Conservation (phyloP, 2,329 filamentous ascomycete species). For the Aspergillus uvarum region DNA sequence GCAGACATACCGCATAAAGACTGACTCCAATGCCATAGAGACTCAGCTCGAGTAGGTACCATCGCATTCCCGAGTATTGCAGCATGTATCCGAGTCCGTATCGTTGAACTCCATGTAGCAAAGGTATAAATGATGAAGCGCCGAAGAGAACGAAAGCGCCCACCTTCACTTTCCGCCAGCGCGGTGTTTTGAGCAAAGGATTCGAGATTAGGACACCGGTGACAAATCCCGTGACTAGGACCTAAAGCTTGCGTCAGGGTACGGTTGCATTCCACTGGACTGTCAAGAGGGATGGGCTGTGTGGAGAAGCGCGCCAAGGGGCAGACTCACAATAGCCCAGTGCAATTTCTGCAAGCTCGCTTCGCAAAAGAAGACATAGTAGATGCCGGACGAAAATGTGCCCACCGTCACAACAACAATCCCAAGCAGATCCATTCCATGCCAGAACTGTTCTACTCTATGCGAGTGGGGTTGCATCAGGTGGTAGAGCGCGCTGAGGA, state of each 20-base stretch:
- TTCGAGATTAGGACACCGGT: constrained; percentile 11
- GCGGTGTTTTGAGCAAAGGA: constrained; percentile 9
- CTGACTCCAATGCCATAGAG: constrained; percentile 16
- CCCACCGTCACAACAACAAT: constrained; percentile 16
- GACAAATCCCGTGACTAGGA: constrained; percentile 2
- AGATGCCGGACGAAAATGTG: constrained; percentile 13
- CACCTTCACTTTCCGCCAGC: constrained; percentile 9
- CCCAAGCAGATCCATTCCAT: constrained; percentile 16
- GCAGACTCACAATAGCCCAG: constrained; percentile 15
- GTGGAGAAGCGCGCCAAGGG: background rate
- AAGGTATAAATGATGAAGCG: constrained; percentile 6
- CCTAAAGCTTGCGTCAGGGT: constrained; percentile 6
- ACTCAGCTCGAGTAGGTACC: constrained; percentile 19
- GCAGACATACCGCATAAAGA: constrained; percentile 6
- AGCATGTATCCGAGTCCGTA: constrained; percentile 12
- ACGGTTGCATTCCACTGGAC: constrained; percentile 1
- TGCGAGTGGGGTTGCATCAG: constrained; percentile 14
- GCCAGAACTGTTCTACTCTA: constrained; percentile 17
- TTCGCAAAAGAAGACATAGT: constrained; percentile 15
- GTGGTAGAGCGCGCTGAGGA: constrained; percentile 15
- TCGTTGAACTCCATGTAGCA: constrained; percentile 7
- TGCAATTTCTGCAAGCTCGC: constrained; percentile 12
- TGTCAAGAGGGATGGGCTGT: background rate
- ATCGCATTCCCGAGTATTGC: constrained; percentile 20
- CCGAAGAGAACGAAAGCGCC: constrained; percentile 3